Percentiles rank a stretch among this genome's conserved stretches.
Conservation (phyloP, 2,329 filamentous ascomycete genomes). For the Neonectria sp. region DNA sequence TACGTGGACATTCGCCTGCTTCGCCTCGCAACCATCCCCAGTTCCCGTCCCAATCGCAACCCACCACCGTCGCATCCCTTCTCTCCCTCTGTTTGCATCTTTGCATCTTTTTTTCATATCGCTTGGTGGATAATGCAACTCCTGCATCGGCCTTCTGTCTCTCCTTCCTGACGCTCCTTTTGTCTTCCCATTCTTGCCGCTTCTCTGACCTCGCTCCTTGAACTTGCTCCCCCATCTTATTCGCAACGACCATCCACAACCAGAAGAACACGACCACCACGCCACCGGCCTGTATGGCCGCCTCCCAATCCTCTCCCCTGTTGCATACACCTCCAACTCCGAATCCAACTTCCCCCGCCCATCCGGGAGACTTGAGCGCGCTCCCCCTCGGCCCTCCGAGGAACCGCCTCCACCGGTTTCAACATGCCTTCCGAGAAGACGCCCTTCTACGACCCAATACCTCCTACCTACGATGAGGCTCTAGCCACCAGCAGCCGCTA, state of each 20-base stretch:
- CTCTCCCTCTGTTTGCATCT: slow-evolving; percentile 31
- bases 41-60: slow-evolving; percentile 34
- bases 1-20: slow-evolving; percentile 47
- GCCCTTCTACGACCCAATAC: slow-evolving; percentile 61
- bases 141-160: slow-evolving; percentile 38
- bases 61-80: slow-evolving; percentile 32
- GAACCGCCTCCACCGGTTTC: slow-evolving; percentile 26
- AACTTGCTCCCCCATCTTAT: neutral
- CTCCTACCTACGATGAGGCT: slow-evolving; percentile 61
- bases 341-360: slow-evolving; percentile 11
- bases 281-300: slow-evolving; percentile 38
- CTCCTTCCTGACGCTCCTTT: slow-evolving; percentile 49
- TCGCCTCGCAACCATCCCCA: slow-evolving; percentile 40
- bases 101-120: slow-evolving; percentile 20
- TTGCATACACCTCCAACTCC: slow-evolving; percentile 12
- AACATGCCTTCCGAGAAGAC: slow-evolving; percentile 57
- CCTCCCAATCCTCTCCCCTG: slow-evolving; percentile 23
- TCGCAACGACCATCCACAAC: slow-evolving; percentile 8
- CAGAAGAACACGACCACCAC: slow-evolving; percentile 21
- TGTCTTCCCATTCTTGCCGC: slow-evolving; percentile 29
- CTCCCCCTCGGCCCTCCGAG: slow-evolving; percentile 13
- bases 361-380: slow-evolving; percentile 21
- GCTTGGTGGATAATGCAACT: slow-evolving; percentile 40
- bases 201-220: slow-evolving; percentile 32
- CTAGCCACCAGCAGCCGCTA: slow-evolving; percentile 55